Conservation (phyloP, 306 rosid genomes). For the Sphenostylis stenocarpa region DNA sequence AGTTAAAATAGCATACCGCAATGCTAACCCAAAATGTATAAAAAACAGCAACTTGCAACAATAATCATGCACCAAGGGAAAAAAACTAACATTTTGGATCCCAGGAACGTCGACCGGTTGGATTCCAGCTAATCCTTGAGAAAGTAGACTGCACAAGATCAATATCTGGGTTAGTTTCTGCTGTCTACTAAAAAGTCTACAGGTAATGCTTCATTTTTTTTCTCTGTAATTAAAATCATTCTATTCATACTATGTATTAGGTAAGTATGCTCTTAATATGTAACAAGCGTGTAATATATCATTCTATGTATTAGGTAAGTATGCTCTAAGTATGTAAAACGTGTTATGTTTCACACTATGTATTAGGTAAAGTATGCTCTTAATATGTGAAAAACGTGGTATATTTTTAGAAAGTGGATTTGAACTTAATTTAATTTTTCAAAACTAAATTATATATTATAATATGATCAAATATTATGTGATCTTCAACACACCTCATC, state of each 20-base stretch:
- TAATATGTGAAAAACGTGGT: too few relatives aligned
- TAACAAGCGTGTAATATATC: too few relatives aligned
- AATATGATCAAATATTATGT: too few relatives aligned
- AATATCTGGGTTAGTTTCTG: conserved; percentile 16
- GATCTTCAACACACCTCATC: too few relatives aligned
- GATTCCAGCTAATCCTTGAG: conserved; percentile 75
- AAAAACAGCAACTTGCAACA: neutral
- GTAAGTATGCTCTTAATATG: neutral
- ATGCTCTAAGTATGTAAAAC: too few relatives aligned
- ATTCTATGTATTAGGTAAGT: too few relatives aligned
- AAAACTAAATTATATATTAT: too few relatives aligned
- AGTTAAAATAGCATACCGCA: conserved; percentile 10
- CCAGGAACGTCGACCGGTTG: conserved; percentile 61
- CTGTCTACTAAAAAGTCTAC: neutral
- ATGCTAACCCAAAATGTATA: neutral
- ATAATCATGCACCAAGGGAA: neutral
- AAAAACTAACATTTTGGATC: conserved; percentile 53
- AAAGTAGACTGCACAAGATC: conserved; percentile 49
- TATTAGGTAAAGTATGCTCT: too few relatives aligned
- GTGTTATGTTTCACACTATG: too few relatives aligned
- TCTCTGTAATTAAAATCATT: neutral
- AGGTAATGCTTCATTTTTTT: neutral
- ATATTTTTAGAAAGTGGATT: too few relatives aligned
- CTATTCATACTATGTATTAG: neutral
- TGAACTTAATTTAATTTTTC: too few relatives aligned